A percentile compares a stretch with the other conserved stretches of the same genome.
Evolutionary conservation across 1,139 yeast genomes (phyloP).

Genomic region (Pichia sorboxylosa): DNA sequence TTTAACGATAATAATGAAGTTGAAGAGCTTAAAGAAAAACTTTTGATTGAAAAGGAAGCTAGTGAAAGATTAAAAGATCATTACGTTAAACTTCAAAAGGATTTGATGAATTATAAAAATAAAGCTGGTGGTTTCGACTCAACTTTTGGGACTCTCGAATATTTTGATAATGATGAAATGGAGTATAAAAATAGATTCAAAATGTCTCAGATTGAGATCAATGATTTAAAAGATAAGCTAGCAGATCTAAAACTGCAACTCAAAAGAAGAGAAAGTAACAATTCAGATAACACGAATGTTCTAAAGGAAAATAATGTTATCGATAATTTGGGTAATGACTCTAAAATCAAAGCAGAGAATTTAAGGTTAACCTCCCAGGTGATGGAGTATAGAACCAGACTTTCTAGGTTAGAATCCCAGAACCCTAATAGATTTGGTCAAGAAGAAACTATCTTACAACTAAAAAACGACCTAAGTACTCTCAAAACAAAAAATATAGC

Average conservation of each 20-base stretch:
- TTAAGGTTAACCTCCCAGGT: slow-evolving; percentile 23
- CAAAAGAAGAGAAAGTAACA: slow-evolving; percentile 1
- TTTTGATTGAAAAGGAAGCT: slow-evolving; percentile 26
- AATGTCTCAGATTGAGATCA: slow-evolving; percentile 17
- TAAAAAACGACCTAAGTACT: slow-evolving; percentile 43
- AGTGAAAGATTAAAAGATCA: slow-evolving; percentile 22
- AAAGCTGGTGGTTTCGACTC: slow-evolving; percentile 12
- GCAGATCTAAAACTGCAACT: slow-evolving; percentile 4
- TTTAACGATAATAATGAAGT: slow-evolving; percentile 11
- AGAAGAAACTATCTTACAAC: slow-evolving; percentile 27
- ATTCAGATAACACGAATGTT: not conserved
- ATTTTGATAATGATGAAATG: not conserved
- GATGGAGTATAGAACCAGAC: slow-evolving; percentile 23
- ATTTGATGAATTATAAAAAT: slow-evolving; percentile 22
- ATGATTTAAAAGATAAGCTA: slow-evolving; percentile 17
- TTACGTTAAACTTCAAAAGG: slow-evolving; percentile 23
- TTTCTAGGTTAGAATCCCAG: slow-evolving; percentile 20
- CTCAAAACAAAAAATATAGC: slow-evolving; percentile 41
- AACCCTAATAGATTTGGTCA: slow-evolving; percentile 20
- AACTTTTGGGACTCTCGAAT: too few species aligned
- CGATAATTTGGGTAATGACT: slow-evolving; percentile 4
- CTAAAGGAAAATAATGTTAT: slow-evolving; percentile 2
- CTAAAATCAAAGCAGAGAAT: slow-evolving; percentile 25
- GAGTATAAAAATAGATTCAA: slow-evolving; percentile 22
- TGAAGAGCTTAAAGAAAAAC: slow-evolving; percentile 14